Evolutionary conservation across 208 protist species (phyloP).

Genomic region (Kentomonas sorsogonicus): DNA sequence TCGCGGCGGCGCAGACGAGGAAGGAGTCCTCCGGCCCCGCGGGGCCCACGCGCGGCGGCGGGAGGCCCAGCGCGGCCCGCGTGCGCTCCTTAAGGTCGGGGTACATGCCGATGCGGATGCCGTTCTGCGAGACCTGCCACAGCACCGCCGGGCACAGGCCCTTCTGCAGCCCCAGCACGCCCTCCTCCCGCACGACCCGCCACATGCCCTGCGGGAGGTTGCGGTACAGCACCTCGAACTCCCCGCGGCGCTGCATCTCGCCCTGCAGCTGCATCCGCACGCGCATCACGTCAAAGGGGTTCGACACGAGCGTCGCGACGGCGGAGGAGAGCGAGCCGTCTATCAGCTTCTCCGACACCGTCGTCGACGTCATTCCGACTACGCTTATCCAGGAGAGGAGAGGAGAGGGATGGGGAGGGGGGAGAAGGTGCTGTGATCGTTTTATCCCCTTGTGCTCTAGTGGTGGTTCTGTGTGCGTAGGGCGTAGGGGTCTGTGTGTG

Average conservation of each 20-base stretch:
- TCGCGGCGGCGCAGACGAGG: conserved; percentile 13
- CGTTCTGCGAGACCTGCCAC: conserved; percentile 61
- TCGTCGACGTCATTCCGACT: no score
- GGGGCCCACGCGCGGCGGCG: conserved; percentile 8
- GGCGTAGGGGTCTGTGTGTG: conserved; percentile 2
- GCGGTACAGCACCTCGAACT: conserved; percentile 41
- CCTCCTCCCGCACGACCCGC: conserved; percentile 38
- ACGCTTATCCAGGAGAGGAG: no score
- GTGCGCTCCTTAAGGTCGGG: no score
- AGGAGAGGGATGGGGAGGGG: no score
- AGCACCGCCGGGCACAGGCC: conserved; percentile 34
- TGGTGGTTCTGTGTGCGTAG: neutral
- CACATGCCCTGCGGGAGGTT: conserved; percentile 48
- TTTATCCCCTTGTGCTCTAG: no score
- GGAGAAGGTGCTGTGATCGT: neutral
- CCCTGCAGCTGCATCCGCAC: conserved; percentile 73
- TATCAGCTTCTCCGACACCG: conserved; percentile 47
- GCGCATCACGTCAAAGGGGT: conserved; percentile 74
- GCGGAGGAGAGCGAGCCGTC: conserved; percentile 44
- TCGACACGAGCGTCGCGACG: conserved; percentile 47
- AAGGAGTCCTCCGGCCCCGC: conserved; percentile 16
- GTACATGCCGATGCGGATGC: conserved; percentile 60
- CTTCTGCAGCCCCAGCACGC: conserved; percentile 46
- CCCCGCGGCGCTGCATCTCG: conserved; percentile 34
- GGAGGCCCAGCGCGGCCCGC: no score